Evolutionary conservation across 2,329 filamentous ascomycete species (phyloP).

Genomic region (Helicocarpus griseus): DNA sequence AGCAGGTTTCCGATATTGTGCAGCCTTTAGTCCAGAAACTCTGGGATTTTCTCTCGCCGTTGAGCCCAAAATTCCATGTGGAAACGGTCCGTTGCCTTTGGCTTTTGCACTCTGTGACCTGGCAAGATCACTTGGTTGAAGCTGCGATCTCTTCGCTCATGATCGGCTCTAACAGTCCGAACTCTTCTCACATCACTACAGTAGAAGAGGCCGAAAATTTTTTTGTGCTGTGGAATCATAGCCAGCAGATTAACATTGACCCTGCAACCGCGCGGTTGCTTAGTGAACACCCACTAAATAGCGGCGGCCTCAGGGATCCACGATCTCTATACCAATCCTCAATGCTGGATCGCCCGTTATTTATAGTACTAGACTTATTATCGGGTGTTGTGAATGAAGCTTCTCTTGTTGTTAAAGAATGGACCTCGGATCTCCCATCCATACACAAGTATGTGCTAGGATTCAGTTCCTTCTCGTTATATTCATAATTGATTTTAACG

Average conservation of each 20-base stretch:
- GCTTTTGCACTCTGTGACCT: constrained; percentile 68
- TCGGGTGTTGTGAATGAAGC: constrained; percentile 62
- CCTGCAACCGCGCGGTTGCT: constrained; percentile 24
- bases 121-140: constrained; percentile 64
- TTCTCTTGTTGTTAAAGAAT: constrained; percentile 67
- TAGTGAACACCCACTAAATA: constrained; percentile 12
- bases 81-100: constrained; percentile 81
- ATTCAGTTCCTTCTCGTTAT: background rate
- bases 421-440: constrained; percentile 56
- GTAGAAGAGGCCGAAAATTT: constrained; percentile 30
- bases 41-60: constrained; percentile 74
- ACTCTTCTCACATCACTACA: constrained; percentile 21
- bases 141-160: constrained; percentile 65
- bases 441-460: constrained; percentile 40
- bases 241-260: constrained; percentile 30
- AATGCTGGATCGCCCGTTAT: constrained; percentile 71
- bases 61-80: constrained; percentile 84
- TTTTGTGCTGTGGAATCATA: constrained; percentile 35
- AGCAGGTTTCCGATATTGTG: constrained; percentile 52
- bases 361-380: constrained; percentile 71
- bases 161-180: constrained; percentile 40
- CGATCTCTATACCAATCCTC: constrained; percentile 33
- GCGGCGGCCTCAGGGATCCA: constrained; percentile 16
- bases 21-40: constrained; percentile 59
- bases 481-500: constrained; percentile 4